phyloP scores from a whole-genome alignment of 1,284 basidiomycete genomes.

The Papiliotrema flavescens region DNA sequence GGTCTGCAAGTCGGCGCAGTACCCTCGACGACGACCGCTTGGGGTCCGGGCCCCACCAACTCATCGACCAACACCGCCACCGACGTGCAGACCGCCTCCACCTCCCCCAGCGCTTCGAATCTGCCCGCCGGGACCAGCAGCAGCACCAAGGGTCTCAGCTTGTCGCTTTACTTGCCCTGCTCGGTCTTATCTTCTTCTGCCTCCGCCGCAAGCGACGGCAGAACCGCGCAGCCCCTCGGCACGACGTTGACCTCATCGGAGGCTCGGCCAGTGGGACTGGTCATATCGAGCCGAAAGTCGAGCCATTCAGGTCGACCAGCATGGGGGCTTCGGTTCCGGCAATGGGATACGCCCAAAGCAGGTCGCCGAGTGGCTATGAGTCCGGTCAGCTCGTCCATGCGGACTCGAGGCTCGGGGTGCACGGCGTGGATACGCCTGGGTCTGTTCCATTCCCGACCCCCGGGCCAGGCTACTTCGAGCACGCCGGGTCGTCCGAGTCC shows the following conservation, averaged over 20 bases:
- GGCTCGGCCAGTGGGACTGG: not conserved
- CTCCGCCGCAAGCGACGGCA: not conserved
- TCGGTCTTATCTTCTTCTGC: not conserved
- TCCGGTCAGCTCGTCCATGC: not conserved
- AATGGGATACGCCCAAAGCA: not conserved
- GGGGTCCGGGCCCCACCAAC: too few species aligned
- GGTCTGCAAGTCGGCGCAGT: not conserved
- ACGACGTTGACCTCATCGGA: not conserved
- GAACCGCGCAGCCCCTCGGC: too few species aligned
- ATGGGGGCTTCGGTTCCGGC: not conserved
- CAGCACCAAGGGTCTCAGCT: not conserved
- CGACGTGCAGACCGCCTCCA: not conserved
- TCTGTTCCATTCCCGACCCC: not conserved
- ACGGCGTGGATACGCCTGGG: not conserved
- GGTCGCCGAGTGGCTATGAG: not conserved
- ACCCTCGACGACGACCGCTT: not conserved
- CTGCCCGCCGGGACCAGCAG: not conserved
- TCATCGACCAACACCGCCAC: too few species aligned
- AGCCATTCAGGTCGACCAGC: not conserved
- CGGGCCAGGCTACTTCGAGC: too few species aligned
- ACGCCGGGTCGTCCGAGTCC: too few species aligned
- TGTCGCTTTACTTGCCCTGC: not conserved
- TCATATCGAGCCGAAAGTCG: constrained; percentile 1
- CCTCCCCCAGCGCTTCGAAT: not conserved
- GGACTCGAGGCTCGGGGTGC: not conserved